Evolutionary conservation across 176 grass and related monocot genomes (phyloP), one percentile per base, ranked within the genome.

Genomic region (Alloteropsis semialata): DNA sequence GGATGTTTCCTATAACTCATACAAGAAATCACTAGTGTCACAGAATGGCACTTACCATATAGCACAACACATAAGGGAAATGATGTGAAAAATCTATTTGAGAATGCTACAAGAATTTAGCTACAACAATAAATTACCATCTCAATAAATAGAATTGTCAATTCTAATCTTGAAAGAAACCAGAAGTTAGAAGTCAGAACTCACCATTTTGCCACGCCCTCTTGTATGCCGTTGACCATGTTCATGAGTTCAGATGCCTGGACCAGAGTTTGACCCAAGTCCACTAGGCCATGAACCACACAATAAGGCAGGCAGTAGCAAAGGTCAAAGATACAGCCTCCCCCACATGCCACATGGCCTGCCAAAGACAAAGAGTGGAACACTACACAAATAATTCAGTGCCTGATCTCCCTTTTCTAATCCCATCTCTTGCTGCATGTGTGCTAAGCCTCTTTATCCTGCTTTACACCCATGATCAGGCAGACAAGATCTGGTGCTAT

Each of bases 401-500:
- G 59, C 42, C 38, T 66, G 69, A 72, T 72, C 69, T 65, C 67
- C 51, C 36, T 30, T 32, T 80, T 34, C n/a, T 80, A 84, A 80
- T 80, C 87, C 65, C 65, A 42, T 80, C 69, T 21, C 21, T 79
- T 59, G 58, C 41, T 84, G 28, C 75, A 75, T 79, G 30, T 84
- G 87, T 79, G 74, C 74, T 17, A 65, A 65, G 29, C 56, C 19
- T 78, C 72, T 72, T 77, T 82, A 41, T 44, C 34, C 41, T 59
- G 21, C 81, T 84, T 89, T 69, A 69, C 34, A 57, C 30, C 54
- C 50, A 69, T 76, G 61, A 81, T 76, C 69, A 84, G 51, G 61
- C 70, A 89, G 82, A 85, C 87, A 89, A 58, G 87, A 85, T 85
- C 82, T 75, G 76, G 87, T 89, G 87, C 75, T 57, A 28, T 29